Percentiles rank a stretch among this genome's conserved stretches.
Evolutionary conservation across 1,284 basidiomycete species (phyloP).

Genomic region (Ganoderma sinense): DNA sequence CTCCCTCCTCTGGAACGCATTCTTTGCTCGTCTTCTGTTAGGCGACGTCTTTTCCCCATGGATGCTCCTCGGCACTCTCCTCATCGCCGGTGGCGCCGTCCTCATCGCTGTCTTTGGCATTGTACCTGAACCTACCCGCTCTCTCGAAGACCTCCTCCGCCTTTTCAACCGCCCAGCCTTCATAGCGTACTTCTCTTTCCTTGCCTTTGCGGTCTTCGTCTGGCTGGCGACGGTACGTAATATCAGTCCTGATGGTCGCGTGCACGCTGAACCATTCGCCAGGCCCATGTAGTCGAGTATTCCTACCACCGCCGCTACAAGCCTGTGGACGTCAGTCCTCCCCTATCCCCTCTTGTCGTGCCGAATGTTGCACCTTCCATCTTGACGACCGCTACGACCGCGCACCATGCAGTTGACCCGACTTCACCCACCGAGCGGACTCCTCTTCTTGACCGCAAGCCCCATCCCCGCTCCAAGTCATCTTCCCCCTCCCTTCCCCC

Average conservation of each 20-base stretch:
- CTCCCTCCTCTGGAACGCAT: slow-evolving; percentile 94
- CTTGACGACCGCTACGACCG: slow-evolving; percentile 37
- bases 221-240: slow-evolving; percentile 69
- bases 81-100: slow-evolving; percentile 91
- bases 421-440: slow-evolving; percentile 59
- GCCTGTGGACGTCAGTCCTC: slow-evolving; percentile 41
- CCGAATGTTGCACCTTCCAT: slow-evolving; percentile 40
- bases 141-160: slow-evolving; percentile 84
- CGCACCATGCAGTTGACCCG: slow-evolving; percentile 44
- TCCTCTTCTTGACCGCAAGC: slow-evolving; percentile 64
- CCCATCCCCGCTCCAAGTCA: slow-evolving; percentile 33
- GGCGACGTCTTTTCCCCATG: slow-evolving; percentile 88
- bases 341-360: slow-evolving; percentile 42
- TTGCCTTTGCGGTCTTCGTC: slow-evolving; percentile 69
- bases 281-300: slow-evolving; percentile 70
- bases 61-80: slow-evolving; percentile 86
- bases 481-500: slow-evolving; percentile 34
- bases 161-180: slow-evolving; percentile 86
- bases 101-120: slow-evolving; percentile 94
- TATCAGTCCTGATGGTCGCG: slow-evolving; percentile 8
- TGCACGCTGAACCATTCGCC: slow-evolving; percentile 19
- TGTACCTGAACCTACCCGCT: slow-evolving; percentile 91
- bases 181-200: slow-evolving; percentile 80
- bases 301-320: slow-evolving; percentile 43
- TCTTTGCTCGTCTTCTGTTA: slow-evolving; percentile 88